Conservation (phyloP, 345 rosid species). For the Nasturtium officinale region DNA sequence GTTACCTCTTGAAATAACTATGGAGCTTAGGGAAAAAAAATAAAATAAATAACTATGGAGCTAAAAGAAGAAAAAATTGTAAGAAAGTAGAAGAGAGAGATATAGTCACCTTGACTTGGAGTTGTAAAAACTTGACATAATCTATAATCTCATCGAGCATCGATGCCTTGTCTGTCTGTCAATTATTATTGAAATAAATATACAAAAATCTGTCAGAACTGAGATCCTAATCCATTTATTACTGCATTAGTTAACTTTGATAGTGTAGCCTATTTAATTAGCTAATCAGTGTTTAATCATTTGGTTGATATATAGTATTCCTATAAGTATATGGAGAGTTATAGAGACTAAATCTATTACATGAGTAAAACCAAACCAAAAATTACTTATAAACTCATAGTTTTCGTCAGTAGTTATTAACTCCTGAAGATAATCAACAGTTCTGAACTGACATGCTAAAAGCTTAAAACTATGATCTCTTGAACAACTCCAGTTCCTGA, state of each 20-base stretch:
- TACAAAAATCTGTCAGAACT: slow-evolving; percentile 31
- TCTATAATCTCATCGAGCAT: slow-evolving; percentile 99
- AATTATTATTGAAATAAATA: slow-evolving; percentile 38
- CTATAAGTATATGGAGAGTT: not conserved
- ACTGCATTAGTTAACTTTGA: slow-evolving; percentile 24
- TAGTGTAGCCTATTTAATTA: slow-evolving; percentile 15
- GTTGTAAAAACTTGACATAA: slow-evolving; percentile 98
- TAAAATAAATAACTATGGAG: too few species aligned
- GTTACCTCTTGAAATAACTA: not conserved
- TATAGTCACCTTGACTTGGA: slow-evolving; percentile 90
- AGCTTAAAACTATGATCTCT: not conserved
- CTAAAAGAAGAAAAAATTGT: not conserved
- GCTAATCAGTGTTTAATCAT: slow-evolving; percentile 41
- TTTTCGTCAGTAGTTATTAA: slow-evolving; percentile 1
- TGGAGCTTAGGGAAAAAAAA: too few species aligned
- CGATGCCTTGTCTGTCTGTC: slow-evolving; percentile 99
- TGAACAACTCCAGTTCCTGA: not conserved
- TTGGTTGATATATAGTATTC: slow-evolving; percentile 5
- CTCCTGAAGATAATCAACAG: not conserved
- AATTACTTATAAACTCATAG: not conserved
- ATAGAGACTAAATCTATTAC: slow-evolving; percentile 13
- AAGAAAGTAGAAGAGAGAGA: not conserved
- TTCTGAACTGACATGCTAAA: slow-evolving; percentile 1
- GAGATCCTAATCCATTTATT: slow-evolving; percentile 36
- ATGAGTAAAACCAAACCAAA: slow-evolving; percentile 13